phyloP scores from a whole-genome alignment of 768 basidiomycete species.

The Leccinellum albellum region DNA sequence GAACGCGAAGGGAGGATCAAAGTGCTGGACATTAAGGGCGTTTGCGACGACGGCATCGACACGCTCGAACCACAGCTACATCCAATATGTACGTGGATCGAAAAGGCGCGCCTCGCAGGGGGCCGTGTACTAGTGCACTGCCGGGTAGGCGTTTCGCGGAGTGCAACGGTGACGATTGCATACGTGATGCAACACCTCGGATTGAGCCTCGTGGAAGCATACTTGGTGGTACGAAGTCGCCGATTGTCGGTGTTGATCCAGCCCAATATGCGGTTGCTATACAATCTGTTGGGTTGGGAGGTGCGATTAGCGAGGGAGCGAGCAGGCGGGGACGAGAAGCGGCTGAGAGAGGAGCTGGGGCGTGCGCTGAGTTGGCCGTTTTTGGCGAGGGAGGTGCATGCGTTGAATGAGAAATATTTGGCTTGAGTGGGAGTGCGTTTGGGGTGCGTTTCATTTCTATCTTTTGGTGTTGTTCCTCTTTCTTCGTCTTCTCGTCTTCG shows the following conservation, averaged over 20 bases:
- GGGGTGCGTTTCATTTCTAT: background rate
- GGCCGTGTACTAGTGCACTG: conserved; percentile 95
- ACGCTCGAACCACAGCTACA: conserved; percentile 85
- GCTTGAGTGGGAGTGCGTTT: conserved; percentile 27
- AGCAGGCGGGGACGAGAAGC: conserved; percentile 48
- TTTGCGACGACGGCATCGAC: conserved; percentile 96
- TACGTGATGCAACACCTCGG: conserved; percentile 94
- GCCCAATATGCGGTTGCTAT: conserved; percentile 93
- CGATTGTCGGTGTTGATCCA: conserved; percentile 88
- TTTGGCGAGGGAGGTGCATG: conserved; percentile 79
- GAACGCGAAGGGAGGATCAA: conserved; percentile 86
- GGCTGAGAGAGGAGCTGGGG: conserved; percentile 55
- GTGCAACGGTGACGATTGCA: conserved; percentile 93
- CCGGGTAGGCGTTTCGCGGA: conserved; percentile 96
- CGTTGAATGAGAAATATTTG: conserved; percentile 82
- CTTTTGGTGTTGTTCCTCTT: background rate
- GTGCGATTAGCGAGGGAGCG: conserved; percentile 81
- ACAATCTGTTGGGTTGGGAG: conserved; percentile 95
- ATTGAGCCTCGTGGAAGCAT: conserved; percentile 87
- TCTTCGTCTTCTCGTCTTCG: background rate
- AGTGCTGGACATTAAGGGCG: conserved; percentile 86
- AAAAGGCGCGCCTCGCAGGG: conserved; percentile 73
- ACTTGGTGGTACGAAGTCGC: conserved; percentile 87
- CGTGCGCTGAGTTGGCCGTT: conserved; percentile 80
- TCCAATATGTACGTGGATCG: conserved; percentile 92